Evolutionary conservation across 140 eudicot species (phyloP), one percentile per base, ranked within the genome.

Genomic region (Oenanthe javanica): DNA sequence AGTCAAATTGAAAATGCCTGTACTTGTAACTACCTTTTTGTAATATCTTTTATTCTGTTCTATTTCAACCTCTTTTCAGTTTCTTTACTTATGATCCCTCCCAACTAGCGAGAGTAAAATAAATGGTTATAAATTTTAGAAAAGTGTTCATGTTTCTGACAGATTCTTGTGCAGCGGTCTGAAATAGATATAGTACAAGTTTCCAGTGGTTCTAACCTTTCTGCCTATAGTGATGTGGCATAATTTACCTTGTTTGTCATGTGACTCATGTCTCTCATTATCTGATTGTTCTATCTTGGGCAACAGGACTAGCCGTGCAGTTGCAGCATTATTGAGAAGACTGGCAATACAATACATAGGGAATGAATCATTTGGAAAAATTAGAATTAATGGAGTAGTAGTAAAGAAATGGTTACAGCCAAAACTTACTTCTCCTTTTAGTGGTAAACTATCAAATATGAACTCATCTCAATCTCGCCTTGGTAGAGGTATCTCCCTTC

Each of bases 401-500:
- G 87, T 91, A 45, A 96, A 85, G 78, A 93, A 82, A 81, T 96
- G 99, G 99, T 84, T 96, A 46, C 93, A 89, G 85, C 99, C 99
- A 9, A 96, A 87, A 84, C 89, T 88, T 71, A 88, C 82, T 75
- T 84, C 88, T 70, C 81, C 90, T 46, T 89, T 87, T 61, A 79
- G 82, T 72, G 92, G 85, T 79, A 86, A 78, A 76, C 86, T 79
- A 50, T 78, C 87, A 16, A 86, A 85, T 76, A 79, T 89, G 42
- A 83, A 85, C 74, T 87, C 91, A 67, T 85, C 88, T 61, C 84
- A 84, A 48, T 82, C 87, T 52, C 86, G 86, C 27, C 76, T 96
- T 84, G 92, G 93, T 74, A 88, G 82, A 77, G 87, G 86, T 82
- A 91, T 96, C 55, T 82, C 77, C 46, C 49, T 85, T 80, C 99